Base-by-base conservation (phyloP, 768 basidiomycete species). In the Agrocybe pediades region DNA sequence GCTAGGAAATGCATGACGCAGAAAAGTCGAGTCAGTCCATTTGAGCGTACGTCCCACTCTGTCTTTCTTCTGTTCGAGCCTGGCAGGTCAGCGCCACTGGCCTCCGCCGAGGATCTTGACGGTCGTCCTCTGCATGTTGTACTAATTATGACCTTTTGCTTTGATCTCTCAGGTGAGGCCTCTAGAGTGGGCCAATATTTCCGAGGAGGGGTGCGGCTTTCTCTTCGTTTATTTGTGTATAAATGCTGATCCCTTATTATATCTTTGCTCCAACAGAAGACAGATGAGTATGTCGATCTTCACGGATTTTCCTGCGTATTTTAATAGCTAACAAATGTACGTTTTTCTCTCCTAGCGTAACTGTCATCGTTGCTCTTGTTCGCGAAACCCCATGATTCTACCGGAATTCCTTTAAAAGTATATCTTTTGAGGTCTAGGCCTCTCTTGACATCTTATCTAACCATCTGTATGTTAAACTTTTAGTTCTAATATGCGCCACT, bases 1-100 rank as follows among this genome's bases (percentile, higher is more conserved):
- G 81, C 91, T 2, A 77, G 75, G 54, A 68, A 74, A 23, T 90
- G 87, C 64, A 92, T 93, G 91, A 72, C 70, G 55, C 85, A 82
- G 63, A 80, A 78, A 56, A 76, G 71, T 49, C 74, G 85, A 60
- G 75, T 81, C 25, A 89, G 86, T 66, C 91, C 91, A 1, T 93
- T 92, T 60, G 84, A 90, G 69, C 80, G 87, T 82, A 65, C 62
- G 85, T 72, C 36, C 50, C 53, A 29, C 43, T 42, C n/a, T n/a
- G n/a, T 36, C 55, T 17, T 29, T 7, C 21, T 13, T 19, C 41
- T 46, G 45, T 27, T 27, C 16, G 16, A 5, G 16, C 29, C 26
- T 46, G 45, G 17, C 20, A n/a, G 25, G 26, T 29, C 4, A 29
- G 33, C 11, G 33, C 5, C 11, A n/a, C 33, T 15, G 13, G 33